Evolutionary conservation across 139 green algal genomes (phyloP).

Genomic region (Chlamydomonas sp.): DNA sequence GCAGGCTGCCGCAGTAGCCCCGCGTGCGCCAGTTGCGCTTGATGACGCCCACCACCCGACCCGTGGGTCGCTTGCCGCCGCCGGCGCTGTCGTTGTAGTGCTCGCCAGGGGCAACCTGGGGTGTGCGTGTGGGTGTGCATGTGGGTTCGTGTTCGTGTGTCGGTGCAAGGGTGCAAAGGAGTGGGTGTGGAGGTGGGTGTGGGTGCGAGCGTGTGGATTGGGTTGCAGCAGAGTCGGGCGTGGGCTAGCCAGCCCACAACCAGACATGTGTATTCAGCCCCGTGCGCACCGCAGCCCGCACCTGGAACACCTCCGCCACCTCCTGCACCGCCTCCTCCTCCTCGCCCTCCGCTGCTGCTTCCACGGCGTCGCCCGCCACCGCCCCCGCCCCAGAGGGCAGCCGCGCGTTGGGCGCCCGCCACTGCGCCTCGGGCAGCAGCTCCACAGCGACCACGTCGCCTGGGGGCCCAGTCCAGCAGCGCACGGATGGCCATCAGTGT

Average conservation of each 20-base stretch:
- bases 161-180: background rate
- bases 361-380: conserved; percentile 7
- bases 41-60: conserved; percentile 84
- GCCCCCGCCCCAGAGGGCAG: conserved; percentile 43
- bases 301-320: conserved; percentile 39
- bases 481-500: too few relatives aligned
- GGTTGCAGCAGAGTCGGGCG: too few relatives aligned
- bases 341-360: background rate
- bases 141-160: background rate
- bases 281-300: background rate
- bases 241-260: too few relatives aligned
- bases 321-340: conserved; percentile 19
- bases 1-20: conserved; percentile 81
- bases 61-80: conserved; percentile 61
- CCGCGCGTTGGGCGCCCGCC: conserved; percentile 56
- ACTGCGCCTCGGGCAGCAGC: conserved; percentile 85
- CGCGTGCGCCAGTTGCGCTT: conserved; percentile 81
- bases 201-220: too few relatives aligned
- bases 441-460: conserved; percentile 79
- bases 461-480: background rate
- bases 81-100: conserved; percentile 53
- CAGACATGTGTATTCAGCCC: background rate
- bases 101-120: conserved; percentile 67
- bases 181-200: background rate
- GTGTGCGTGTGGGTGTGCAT: background rate